Evolutionary conservation across 2,329 filamentous ascomycete species (phyloP), one percentile per base, ranked within the genome.

Genomic region (Grosmannia penicillata): DNA sequence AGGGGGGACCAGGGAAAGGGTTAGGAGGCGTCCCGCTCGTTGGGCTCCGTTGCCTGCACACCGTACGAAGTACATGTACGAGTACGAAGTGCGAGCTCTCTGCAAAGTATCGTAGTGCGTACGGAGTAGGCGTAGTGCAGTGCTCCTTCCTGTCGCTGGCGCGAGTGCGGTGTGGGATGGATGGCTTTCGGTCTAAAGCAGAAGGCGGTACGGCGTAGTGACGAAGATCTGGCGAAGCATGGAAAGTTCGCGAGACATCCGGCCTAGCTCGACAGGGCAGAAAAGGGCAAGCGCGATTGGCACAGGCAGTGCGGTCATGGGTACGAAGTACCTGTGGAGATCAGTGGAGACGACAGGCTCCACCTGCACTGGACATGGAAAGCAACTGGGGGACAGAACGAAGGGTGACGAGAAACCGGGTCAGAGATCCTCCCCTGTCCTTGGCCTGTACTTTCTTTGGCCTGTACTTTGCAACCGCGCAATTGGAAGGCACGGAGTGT

Each of bases 161-260:
- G n/a, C n/a, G n/a, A n/a, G 25, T 27, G n/a, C 25, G 11, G 10
- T 27, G 25, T 27, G 4, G 25, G 25, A 27, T 7, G 4, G 25
- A 14, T 10, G n/a, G 25, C 25, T 27, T 13, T 27, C 27, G 27
- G 13, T 7, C 33, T 17, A 35, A 34, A 26, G 15, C 4, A 30
- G n/a, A 28, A 27, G 35, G 33, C 33, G 25, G 35, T 37, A 27
- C 35, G 27, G n/a, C n/a, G n/a, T n/a, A n/a, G 35, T 37, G 26
- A 37, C 35, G 27, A 26, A 37, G 28, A 37, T n/a, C n/a, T n/a
- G n/a, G 24, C 27, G 29, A 31, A 33, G 24, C 22, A 31, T 37
- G 36, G 36, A 38, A 38, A 32, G 27, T 38, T 38, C 36, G 28
- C 28, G 36, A 38, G 36, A 33, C 36, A 30, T 29, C 36, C 36